Evolutionary conservation across 2,329 filamentous ascomycete species (phyloP).

Genomic region (Amphichorda felina): DNA sequence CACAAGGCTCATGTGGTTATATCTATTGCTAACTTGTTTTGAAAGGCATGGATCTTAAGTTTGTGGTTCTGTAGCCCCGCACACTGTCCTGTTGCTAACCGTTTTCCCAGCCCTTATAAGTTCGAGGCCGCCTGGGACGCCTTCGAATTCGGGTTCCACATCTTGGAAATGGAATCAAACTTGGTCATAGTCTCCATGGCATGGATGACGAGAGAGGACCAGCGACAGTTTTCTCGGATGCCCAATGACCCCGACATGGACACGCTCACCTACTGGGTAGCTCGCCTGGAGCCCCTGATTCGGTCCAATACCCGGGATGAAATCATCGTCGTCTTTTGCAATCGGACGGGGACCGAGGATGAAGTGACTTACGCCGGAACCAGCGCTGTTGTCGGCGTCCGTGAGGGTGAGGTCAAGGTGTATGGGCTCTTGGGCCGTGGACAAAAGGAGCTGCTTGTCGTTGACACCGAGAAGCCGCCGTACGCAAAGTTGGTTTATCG

Average conservation of each 20-base stretch:
- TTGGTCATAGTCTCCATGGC: conserved; percentile 67
- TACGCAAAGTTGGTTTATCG: conserved; percentile 26
- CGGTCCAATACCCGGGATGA: conserved; percentile 39
- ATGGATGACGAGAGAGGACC: conserved; percentile 54
- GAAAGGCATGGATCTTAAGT: conserved; percentile 53
- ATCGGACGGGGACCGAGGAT: conserved; percentile 56
- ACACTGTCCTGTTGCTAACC: background rate
- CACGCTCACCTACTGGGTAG: conserved; percentile 65
- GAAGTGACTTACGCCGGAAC: conserved; percentile 62
- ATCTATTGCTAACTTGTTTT: too few relatives aligned
- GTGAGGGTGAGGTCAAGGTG: conserved; percentile 51
- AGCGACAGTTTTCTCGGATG: conserved; percentile 27
- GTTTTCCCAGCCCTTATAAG: conserved; percentile 17
- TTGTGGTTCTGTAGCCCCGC: conserved; percentile 3
- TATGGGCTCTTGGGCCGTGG: conserved; percentile 62
- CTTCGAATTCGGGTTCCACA: conserved; percentile 38
- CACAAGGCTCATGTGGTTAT: too few relatives aligned
- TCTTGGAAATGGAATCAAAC: conserved; percentile 42
- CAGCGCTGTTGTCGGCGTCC: conserved; percentile 57
- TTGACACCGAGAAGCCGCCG: conserved; percentile 43
- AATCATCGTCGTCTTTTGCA: conserved; percentile 58
- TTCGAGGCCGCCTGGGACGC: conserved; percentile 24
- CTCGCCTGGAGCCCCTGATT: conserved; percentile 55
- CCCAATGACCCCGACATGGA: conserved; percentile 56
- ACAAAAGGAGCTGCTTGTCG: conserved; percentile 54